Percentiles rank a stretch among this genome's conserved stretches.
Conservation (phyloP, 148 eudicot species). For the Fallopia convolvulus region DNA sequence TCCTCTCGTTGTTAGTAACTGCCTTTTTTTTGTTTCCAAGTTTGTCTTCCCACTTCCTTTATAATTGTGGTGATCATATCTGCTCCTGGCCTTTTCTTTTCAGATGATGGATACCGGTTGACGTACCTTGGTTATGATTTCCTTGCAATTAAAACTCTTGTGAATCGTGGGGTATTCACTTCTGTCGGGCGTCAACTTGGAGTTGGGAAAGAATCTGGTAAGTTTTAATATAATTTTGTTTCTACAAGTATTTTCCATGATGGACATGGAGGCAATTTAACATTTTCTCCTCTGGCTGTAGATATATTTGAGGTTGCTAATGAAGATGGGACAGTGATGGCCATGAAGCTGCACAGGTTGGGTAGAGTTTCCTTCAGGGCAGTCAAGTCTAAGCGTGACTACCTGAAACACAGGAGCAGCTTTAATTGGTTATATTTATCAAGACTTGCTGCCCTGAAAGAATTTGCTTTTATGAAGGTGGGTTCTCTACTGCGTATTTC, state of each 20-base stretch:
- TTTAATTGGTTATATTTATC: conserved; percentile 88
- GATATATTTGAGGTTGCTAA: conserved; percentile 91
- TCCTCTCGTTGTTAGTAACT: conserved; percentile 66
- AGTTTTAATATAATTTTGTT: neutral
- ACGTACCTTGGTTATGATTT: conserved; percentile 97
- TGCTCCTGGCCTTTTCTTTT: neutral
- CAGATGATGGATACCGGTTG: conserved; percentile 90
- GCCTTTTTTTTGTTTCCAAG: neutral
- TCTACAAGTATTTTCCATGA: neutral
- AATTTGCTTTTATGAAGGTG: conserved; percentile 98
- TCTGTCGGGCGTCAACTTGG: conserved; percentile 96
- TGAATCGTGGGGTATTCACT: conserved; percentile 76
- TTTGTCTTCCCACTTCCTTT: neutral
- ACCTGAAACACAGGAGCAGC: conserved; percentile 80
- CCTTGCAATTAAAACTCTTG: conserved; percentile 88
- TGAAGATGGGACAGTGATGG: conserved; percentile 85
- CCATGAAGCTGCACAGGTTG: conserved; percentile 91
- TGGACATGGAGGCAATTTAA: neutral
- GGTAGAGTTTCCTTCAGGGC: conserved; percentile 96
- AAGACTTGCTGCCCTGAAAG: conserved; percentile 90
- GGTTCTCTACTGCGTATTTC: neutral
- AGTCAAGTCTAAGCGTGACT: conserved; percentile 94
- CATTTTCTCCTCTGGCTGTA: neutral
- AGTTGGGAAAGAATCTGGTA: conserved; percentile 96
- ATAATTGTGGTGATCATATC: neutral